Evolutionary conservation across 2,329 filamentous ascomycete species (phyloP).

Genomic region (Talaromyces sp.): DNA sequence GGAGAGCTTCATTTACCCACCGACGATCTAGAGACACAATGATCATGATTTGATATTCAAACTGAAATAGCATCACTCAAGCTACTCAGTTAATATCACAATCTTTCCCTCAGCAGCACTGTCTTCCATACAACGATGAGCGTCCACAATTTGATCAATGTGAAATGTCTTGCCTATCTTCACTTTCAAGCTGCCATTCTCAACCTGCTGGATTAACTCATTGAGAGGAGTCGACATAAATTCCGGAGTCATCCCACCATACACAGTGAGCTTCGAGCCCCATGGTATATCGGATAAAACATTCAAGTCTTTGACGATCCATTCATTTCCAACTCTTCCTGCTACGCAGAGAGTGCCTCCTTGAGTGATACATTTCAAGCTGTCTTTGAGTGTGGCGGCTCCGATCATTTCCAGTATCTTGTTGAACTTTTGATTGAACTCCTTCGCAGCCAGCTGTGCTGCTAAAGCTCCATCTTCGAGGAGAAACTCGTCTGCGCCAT

Average conservation of each 20-base stretch:
- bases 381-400: neutral
- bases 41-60: neutral
- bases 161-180: neutral
- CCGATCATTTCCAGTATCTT: neutral
- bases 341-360: neutral
- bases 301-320: neutral
- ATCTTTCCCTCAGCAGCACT: neutral
- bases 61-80: neutral
- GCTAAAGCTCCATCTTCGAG: neutral
- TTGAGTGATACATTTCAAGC: neutral
- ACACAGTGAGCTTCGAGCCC: neutral
- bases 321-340: neutral
- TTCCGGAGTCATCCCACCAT: neutral
- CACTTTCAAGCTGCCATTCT: neutral
- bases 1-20: neutral
- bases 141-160: constrained; percentile 33
- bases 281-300: neutral
- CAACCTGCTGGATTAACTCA: neutral
- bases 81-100: neutral
- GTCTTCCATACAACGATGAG: neutral
- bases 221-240: neutral
- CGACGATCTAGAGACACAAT: neutral
- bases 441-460: neutral
- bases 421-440: neutral
- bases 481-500: neutral